Conservation (phyloP, 225 moss, liverwort and hornwort genomes). For the Ulota crispa region DNA sequence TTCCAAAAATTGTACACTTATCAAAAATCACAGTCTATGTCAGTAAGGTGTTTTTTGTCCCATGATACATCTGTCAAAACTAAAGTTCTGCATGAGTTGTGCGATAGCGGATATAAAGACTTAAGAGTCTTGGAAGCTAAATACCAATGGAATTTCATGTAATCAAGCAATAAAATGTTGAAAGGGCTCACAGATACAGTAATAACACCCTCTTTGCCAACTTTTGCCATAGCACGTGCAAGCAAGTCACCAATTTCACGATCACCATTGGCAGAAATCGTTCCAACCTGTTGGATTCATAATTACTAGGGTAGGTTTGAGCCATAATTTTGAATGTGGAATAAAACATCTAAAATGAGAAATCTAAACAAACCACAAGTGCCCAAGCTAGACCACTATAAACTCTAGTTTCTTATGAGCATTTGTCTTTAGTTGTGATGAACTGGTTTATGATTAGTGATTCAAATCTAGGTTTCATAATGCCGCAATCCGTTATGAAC, state of each 20-base stretch:
- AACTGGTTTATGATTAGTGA: too few relatives aligned
- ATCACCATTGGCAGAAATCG: slow-evolving; percentile 60
- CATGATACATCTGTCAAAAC: background rate
- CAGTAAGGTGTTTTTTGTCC: background rate
- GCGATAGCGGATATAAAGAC: background rate
- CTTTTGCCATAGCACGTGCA: slow-evolving; percentile 64
- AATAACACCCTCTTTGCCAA: slow-evolving; percentile 63
- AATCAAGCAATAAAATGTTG: background rate
- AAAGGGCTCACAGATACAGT: slow-evolving; percentile 38
- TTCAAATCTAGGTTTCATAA: too few relatives aligned
- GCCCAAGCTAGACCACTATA: background rate
- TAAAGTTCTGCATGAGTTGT: background rate
- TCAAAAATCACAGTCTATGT: background rate
- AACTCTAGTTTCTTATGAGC: background rate
- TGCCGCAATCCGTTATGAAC: background rate
- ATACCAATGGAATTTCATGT: background rate
- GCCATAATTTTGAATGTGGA: background rate
- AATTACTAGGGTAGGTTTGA: background rate
- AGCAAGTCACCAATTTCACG: slow-evolving; percentile 58
- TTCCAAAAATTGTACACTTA: background rate
- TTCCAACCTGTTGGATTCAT: slow-evolving; percentile 39
- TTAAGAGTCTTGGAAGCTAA: background rate
- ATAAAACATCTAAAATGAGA: background rate
- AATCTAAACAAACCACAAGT: background rate
- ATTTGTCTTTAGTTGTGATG: background rate